phyloP scores from a whole-genome alignment of 2,329 filamentous ascomycete genomes.

The Pseudogymnoascus sp. region DNA sequence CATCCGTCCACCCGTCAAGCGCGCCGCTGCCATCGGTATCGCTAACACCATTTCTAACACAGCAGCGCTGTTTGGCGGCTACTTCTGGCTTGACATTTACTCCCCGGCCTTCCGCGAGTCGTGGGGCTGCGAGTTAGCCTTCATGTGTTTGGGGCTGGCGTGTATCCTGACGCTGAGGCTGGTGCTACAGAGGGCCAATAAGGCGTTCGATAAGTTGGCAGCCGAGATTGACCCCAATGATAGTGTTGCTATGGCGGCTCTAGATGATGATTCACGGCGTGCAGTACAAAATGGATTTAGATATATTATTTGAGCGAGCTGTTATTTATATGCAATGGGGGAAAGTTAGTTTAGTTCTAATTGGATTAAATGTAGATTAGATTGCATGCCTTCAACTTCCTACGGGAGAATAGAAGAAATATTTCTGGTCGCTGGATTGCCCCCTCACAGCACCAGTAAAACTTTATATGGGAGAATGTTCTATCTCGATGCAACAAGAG shows the following conservation, averaged over 20 bases:
- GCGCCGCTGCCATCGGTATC: conserved; percentile 15
- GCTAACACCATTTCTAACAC: conserved; percentile 15
- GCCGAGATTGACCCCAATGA: background rate
- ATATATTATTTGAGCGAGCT: conserved; percentile 8
- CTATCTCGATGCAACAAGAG: background rate
- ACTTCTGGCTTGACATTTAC: conserved; percentile 17
- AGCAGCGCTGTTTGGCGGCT: conserved; percentile 15
- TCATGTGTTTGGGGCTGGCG: conserved; percentile 7
- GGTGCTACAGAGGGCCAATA: background rate
- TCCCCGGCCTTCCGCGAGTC: conserved; percentile 12
- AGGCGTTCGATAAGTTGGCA: background rate
- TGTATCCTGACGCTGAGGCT: background rate
- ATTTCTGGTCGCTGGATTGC: background rate
- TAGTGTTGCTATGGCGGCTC: background rate
- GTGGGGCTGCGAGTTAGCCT: conserved; percentile 7
- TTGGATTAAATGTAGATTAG: background rate
- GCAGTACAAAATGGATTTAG: conserved; percentile 10
- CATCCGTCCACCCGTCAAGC: conserved; percentile 10
- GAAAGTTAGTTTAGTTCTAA: too few species aligned
- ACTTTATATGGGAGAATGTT: background rate
- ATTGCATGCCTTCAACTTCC: background rate
- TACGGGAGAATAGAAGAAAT: background rate
- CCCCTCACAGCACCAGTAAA: background rate
- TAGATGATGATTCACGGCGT: conserved; percentile 8
- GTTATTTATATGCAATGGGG: background rate